These are phyloP conservation scores for Eucalyptus regnans DNA, from an alignment of 345 rosid species.

Conservation along the genomic window DNA sequence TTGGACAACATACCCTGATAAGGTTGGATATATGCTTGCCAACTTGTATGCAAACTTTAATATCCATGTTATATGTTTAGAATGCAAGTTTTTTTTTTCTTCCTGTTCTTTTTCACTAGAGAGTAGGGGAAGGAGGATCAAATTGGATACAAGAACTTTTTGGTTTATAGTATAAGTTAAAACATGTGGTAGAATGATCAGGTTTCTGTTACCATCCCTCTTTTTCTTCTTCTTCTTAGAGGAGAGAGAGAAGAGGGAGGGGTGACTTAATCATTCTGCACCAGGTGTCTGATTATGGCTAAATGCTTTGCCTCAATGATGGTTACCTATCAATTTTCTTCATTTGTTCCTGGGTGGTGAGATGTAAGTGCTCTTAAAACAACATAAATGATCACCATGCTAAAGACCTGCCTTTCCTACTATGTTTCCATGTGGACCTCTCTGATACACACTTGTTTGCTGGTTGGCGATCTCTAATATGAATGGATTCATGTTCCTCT, in stretches of 20 bases:
- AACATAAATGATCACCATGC: background rate
- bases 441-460: background rate
- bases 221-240: background rate
- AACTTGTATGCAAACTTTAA: background rate
- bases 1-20: conserved; percentile 73
- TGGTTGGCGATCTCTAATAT: background rate
- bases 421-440: background rate
- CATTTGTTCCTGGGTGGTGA: background rate
- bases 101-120: background rate
- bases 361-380: background rate
- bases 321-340: background rate
- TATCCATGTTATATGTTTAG: background rate
- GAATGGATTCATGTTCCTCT: background rate
- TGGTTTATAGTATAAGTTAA: background rate
- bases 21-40: conserved; percentile 32
- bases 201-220: background rate
- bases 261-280: background rate
- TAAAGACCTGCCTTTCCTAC: background rate
- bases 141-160: background rate
- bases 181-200: background rate
- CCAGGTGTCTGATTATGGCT: background rate
- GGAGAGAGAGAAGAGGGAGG: background rate
- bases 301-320: background rate
- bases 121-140: background rate
- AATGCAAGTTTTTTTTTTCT: background rate